A percentile compares a stretch with the other conserved stretches of the same genome.
These are phyloP conservation scores for Leccinum rimulosum DNA, from an alignment of 768 basidiomycete species.

Conservation along the genomic window DNA sequence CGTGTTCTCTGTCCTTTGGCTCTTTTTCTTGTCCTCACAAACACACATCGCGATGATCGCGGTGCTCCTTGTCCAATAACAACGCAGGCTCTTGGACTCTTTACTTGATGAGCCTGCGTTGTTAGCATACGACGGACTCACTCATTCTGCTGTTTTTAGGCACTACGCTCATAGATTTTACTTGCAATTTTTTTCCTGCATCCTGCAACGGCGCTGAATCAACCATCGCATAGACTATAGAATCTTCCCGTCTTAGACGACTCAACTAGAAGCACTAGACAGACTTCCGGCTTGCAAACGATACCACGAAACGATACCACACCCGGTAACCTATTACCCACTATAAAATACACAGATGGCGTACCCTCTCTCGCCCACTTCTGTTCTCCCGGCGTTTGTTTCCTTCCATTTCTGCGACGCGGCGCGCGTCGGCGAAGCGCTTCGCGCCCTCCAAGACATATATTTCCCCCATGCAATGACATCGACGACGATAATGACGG, in stretches of 20 bases:
- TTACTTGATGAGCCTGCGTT: constrained; percentile 20
- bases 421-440: constrained; percentile 36
- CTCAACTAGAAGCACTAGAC: constrained; percentile 7
- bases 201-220: background rate
- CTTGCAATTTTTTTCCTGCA: background rate
- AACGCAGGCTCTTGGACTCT: constrained; percentile 39
- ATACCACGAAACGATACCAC: constrained; percentile 7
- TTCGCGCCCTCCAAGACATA: constrained; percentile 45
- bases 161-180: constrained; percentile 2
- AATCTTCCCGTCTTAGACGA: constrained; percentile 5
- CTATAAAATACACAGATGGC: constrained; percentile 11
- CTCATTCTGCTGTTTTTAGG: background rate
- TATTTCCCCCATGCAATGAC: constrained; percentile 46
- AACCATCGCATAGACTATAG: constrained; percentile 14
- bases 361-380: constrained; percentile 38
- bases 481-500: background rate
- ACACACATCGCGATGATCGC: constrained; percentile 31
- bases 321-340: background rate
- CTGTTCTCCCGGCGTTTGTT: constrained; percentile 57
- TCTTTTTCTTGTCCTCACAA: background rate
- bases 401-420: constrained; percentile 38
- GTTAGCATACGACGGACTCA: constrained; percentile 1
- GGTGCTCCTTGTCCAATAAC: constrained; percentile 53
- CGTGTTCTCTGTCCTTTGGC: too few species aligned
- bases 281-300: background rate